These are phyloP conservation scores for Lentinus tigrinus DNA, from an alignment of 768 basidiomycete genomes.

Conservation along the genomic window DNA sequence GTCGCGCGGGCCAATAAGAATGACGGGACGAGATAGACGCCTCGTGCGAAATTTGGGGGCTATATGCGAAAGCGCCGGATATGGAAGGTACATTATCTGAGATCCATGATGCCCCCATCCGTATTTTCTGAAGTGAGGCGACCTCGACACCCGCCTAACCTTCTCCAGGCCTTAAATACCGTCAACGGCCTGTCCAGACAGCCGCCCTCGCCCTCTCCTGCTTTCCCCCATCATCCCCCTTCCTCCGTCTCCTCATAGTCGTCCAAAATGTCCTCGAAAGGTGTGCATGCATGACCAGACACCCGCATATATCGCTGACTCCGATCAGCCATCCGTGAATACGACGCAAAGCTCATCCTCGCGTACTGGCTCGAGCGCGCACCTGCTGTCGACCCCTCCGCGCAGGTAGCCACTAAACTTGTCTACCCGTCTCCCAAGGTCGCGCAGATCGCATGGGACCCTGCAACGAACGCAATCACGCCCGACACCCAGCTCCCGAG, in stretches of 20 bases:
- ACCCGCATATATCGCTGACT: neutral
- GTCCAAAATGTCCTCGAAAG: constrained; percentile 32
- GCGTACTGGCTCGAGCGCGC: constrained; percentile 97
- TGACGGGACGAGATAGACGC: neutral
- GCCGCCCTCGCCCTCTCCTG: constrained; percentile 5
- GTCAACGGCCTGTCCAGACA: neutral
- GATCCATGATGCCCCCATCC: constrained; percentile 23
- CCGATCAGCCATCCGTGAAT: constrained; percentile 82
- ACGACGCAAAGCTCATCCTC: constrained; percentile 96
- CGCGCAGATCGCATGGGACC: constrained; percentile 87
- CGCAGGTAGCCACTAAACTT: constrained; percentile 54
- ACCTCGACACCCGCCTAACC: constrained; percentile 18
- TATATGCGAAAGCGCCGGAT: constrained; percentile 6
- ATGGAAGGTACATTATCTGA: neutral
- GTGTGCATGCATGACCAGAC: constrained; percentile 9
- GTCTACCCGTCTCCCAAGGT: constrained; percentile 69
- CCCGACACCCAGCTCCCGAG: constrained; percentile 61
- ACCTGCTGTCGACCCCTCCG: constrained; percentile 70
- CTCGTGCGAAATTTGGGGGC: constrained; percentile 20
- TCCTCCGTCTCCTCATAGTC: constrained; percentile 3
- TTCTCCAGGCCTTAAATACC: constrained; percentile 22
- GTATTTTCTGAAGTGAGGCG: constrained; percentile 28
- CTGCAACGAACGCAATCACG: constrained; percentile 59
- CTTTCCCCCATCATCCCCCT: constrained; percentile 8
- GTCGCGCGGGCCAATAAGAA: constrained; percentile 2